Conservation (phyloP, 176 grass and related monocot genomes). For the Triticum urartu region DNA sequence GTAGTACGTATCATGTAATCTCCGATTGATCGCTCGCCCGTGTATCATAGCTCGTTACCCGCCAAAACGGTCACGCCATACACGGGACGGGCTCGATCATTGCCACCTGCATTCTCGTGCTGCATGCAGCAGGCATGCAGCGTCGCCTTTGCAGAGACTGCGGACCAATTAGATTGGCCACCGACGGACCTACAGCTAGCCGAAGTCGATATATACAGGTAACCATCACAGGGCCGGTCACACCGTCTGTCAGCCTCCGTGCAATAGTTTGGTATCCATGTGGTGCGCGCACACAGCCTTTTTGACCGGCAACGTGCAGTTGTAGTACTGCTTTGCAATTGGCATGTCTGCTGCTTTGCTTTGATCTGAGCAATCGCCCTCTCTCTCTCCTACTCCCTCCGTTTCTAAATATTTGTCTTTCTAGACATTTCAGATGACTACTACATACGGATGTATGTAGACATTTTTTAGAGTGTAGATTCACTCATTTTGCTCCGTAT, state of each 20-base stretch:
- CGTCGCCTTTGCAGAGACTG: background rate
- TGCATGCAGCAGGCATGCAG: background rate
- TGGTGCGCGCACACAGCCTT: background rate
- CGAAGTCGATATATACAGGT: background rate
- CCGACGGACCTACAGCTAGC: no score
- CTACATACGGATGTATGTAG: no score
- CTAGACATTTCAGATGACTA: no score
- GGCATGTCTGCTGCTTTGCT: background rate
- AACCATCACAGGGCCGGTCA: background rate
- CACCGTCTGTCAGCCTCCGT: conserved; percentile 4
- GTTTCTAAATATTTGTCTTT: no score
- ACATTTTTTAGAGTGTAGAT: no score
- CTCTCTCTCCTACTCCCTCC: no score
- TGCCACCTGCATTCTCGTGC: background rate
- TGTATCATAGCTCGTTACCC: no score
- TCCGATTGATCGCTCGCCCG: no score
- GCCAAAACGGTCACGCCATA: no score
- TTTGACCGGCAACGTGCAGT: background rate
- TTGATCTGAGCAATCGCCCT: background rate
- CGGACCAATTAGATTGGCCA: background rate
- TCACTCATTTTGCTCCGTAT: no score
- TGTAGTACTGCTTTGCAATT: conserved; percentile 8
- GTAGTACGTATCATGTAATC: no score
- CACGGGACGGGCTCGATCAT: no score
- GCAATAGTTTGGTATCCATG: background rate